Evolutionary conservation across 1,284 basidiomycete species (phyloP).

Genomic region (Peniophora sp.): DNA sequence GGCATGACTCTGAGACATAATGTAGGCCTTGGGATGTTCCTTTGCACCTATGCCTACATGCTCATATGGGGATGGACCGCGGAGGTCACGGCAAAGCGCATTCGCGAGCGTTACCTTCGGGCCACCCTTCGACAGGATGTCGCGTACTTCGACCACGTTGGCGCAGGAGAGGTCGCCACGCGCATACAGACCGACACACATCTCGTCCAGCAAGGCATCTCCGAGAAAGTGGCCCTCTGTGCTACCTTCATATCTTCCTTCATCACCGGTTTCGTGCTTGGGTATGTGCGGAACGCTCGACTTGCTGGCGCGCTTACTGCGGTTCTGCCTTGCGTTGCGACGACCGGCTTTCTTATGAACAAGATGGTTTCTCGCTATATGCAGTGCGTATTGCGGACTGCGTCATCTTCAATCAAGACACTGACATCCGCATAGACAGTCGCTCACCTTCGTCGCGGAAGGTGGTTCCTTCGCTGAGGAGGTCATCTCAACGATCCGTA

Average conservation of each 20-base stretch:
- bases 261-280: conserved; percentile 74
- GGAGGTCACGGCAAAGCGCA: conserved; percentile 61
- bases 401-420: conserved; percentile 75
- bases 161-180: conserved; percentile 92
- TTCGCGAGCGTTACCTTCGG: conserved; percentile 61
- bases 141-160: conserved; percentile 64
- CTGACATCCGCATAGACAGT: conserved; percentile 35
- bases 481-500: conserved; percentile 81
- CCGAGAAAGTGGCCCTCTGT: conserved; percentile 76
- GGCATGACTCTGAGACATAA: background rate
- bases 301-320: conserved; percentile 85
- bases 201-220: conserved; percentile 81
- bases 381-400: conserved; percentile 57
- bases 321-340: conserved; percentile 82
- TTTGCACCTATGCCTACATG: conserved; percentile 78
- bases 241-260: conserved; percentile 63
- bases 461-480: conserved; percentile 42
- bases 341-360: conserved; percentile 77
- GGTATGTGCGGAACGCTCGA: conserved; percentile 70
- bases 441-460: conserved; percentile 90
- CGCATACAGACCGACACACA: conserved; percentile 93
- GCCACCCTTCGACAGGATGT: conserved; percentile 73
- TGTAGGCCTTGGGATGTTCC: conserved; percentile 73
- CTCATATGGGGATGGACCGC: conserved; percentile 66
- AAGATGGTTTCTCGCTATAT: conserved; percentile 65